Evolutionary conservation across 371 early-diverging fungal genomes (phyloP), one percentile per base, ranked within the genome.

Genomic region (Mucor lusitanicus): DNA sequence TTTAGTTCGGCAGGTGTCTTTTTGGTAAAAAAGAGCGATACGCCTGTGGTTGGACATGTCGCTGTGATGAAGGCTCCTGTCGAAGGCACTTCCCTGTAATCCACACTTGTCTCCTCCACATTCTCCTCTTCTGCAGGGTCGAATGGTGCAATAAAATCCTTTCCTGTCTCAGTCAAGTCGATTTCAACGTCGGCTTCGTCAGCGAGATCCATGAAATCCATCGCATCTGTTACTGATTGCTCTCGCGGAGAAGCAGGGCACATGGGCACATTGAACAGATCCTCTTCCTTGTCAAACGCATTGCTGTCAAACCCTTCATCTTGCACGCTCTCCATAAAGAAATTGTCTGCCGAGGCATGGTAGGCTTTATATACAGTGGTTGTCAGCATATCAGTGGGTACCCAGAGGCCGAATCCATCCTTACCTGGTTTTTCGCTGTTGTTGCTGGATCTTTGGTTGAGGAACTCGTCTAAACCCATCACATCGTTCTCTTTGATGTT

Each of bases 21-120:
- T 21, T 72, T 73, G 2, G 87, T 82, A 42, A 87, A 85, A 60
- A 84, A 90, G 0, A 90, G 68, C 17, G 73, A 65, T 40, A 67
- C 64, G 3, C 87, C 88, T 12, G 82, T 79, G 1, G 54, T 61
- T 4, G 81, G 73, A 32, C 79, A 79, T 3, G 53, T 67, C 1
- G 74, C 74, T 1, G 72, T 56, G 15, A 72, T 27, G 25, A 72
- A 75, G 2, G 69, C 62, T 19, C 75, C 75, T 12, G 63, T 72
- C 5, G 9, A 21, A 3, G 75, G 75, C 1, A 61, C 53, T 9
- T 55, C 53, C 13, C 61, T 75, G 33, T 72, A 75, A 12, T 75
- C 62, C 1, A 32, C 11, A 6, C 3, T 5, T n/a, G 15, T 44
- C 0, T 57, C 6, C 1, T 2, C 17, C 5, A 23, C 15, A 3